These are phyloP conservation scores for Viola odorata DNA, from an alignment of 345 rosid species.

Conservation along the genomic window DNA sequence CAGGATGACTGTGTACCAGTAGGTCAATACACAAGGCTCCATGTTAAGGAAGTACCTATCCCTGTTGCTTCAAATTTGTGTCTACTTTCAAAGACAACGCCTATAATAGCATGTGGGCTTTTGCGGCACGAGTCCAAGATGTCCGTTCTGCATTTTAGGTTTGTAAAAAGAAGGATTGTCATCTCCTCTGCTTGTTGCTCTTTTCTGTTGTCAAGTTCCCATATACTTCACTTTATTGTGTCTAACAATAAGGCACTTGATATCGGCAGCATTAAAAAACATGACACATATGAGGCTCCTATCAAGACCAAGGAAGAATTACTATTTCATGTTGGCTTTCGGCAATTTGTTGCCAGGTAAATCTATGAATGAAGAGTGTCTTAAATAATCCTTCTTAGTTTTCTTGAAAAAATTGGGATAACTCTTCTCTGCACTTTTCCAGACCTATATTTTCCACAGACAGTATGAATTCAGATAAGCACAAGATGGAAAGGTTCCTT, in stretches of 20 bases:
- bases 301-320: conserved; percentile 88
- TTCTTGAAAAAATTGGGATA: background rate
- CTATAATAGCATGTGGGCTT: conserved; percentile 74
- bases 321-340: conserved; percentile 87
- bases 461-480: conserved; percentile 72
- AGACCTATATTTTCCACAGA: conserved; percentile 89
- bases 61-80: conserved; percentile 54
- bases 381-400: background rate
- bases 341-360: conserved; percentile 87
- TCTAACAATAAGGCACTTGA: too few species aligned
- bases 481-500: conserved; percentile 96
- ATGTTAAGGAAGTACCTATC: conserved; percentile 64
- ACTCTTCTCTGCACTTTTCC: conserved; percentile 18
- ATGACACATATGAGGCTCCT: conserved; percentile 65
- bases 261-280: conserved; percentile 66
- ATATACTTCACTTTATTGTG: background rate
- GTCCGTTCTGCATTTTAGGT: conserved; percentile 98
- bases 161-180: conserved; percentile 6
- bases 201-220: conserved; percentile 12
- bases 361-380: background rate
- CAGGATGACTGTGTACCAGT: conserved; percentile 48
- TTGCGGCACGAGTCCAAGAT: conserved; percentile 95
- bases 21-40: conserved; percentile 66
- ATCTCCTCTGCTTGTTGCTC: background rate
- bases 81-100: conserved; percentile 33